Base-by-base conservation (phyloP, 2,329 filamentous ascomycete genomes). In the Colletotrichum limetticola region DNA sequence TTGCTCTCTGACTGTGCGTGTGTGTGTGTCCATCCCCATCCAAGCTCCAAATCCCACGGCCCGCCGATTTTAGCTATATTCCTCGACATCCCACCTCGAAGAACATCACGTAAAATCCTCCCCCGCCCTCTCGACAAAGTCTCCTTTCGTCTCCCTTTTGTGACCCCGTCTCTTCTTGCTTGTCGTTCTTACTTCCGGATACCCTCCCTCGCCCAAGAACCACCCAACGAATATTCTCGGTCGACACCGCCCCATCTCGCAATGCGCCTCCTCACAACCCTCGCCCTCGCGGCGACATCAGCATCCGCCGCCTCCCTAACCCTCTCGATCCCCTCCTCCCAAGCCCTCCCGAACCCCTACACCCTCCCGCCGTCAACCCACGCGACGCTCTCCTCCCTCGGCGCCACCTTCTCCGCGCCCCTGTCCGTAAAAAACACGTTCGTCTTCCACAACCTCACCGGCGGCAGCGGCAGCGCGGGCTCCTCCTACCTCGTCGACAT, bases 401-500 rank as follows among this genome's bases (percentile, higher is more conserved):
- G 82, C 72, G 74, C 74, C 37, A 76, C 80, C 74, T 77, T 80
- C 78, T 77, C 88, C 30, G 91, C 93, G 14, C 91, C 92, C 11
- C 85, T 98, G 11, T 91, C 92, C 14, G 85, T 88, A 53, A 83
- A 87, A 77, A 93, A 94, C 81, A 91, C 90, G 28, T 95, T 98
- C 79, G 87, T 91, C 75, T 98, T 98, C 86, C 84, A 83, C 76
- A 91, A 95, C 77, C 87, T 98, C 65, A 88, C 37, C 37, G 37
- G 14, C 89, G 5, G 81, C 87, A 0, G 1, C 32, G 32, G 9
- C 32, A 35, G 32, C 11, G 32, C 32, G 5, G 32, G 32, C 12
- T 94, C 91, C 12, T 94, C 91, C 71, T 98, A 98, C 81, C 89
- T 98, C 6, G 91, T 93, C 60, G 94, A 97, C 76, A 88, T 98